Evolutionary conservation across 192 early-diverging fungal species (phyloP), one percentile per base, ranked within the genome.

Genomic region (Jimgerdemannia lactiflua): DNA sequence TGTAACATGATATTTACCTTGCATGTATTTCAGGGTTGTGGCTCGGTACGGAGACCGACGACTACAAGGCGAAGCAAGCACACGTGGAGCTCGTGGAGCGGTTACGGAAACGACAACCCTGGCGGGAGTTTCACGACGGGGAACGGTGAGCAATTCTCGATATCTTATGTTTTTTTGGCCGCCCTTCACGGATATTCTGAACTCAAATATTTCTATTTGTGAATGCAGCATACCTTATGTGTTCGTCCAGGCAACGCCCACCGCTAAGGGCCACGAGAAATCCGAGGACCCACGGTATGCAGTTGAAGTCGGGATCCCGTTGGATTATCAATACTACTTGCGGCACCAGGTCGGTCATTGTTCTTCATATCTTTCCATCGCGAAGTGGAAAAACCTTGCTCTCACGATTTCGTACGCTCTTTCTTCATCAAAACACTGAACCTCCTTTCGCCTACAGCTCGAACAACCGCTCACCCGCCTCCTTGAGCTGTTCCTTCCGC

Each of bases 241-340:
- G 19, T 65, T 65, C 64, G 19, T 65, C 19, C 14, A 65, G 64
- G 64, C 64, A 14, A 0, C 64, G 14, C 64, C 64, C 64, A 65
- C 64, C 14, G 64, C 64, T 19, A 65, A 65, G 64, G 64, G 64
- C 19, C 19, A 18, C 19, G 64, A 65, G 19, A 65, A 65, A 19
- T 65, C 64, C 14, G 64, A 65, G 64, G 64, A 65, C 19, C 64
- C 64, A 19, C 64, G 64, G 19, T 19, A 65, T 65, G 64, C 19
- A 14, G 14, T 65, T 65, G 64, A 65, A 14, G 19, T 1, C 14
- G 64, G 64, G 14, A 65, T 65, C 19, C 14, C 19, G 14, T 19
- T 65, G 14, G 64, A 65, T 65, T 65, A 65, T 19, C 64, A 65
- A 65, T 65, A 65, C 64, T 65, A 65, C 64, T 19, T 65, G 14